phyloP scores from a whole-genome alignment of 2,329 filamentous ascomycete species.

The Phoma sp. region DNA sequence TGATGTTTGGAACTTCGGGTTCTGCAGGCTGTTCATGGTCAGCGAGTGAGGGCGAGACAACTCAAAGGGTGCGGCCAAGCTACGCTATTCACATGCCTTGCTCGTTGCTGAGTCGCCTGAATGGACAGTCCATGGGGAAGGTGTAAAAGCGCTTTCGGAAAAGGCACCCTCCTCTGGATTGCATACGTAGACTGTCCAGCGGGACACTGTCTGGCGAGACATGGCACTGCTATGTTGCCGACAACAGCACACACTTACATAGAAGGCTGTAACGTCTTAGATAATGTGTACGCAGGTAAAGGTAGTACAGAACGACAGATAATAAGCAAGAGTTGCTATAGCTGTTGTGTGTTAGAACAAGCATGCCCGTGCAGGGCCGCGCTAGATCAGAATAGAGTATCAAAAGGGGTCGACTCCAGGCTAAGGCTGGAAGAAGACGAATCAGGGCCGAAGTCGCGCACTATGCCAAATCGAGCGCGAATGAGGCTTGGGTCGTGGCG shows the following conservation, averaged over 20 bases:
- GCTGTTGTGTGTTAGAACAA: background rate
- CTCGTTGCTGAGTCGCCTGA: too few species aligned
- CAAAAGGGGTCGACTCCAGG: slow-evolving; percentile 8
- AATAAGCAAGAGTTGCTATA: background rate
- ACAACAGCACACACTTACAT: background rate
- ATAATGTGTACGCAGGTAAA: background rate
- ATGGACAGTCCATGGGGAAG: too few species aligned
- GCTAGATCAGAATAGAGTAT: background rate
- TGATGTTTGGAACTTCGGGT: too few species aligned
- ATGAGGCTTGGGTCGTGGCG: background rate
- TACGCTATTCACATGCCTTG: too few species aligned
- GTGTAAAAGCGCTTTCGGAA: too few species aligned
- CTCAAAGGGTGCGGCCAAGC: too few species aligned
- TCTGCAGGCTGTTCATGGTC: too few species aligned
- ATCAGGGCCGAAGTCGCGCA: slow-evolving; percentile 3
- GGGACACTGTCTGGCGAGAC: too few species aligned
- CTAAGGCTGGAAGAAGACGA: slow-evolving; percentile 1
- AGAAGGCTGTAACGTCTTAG: background rate
- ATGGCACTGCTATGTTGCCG: too few species aligned
- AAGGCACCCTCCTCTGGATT: too few species aligned
- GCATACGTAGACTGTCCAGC: too few species aligned
- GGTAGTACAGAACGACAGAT: background rate
- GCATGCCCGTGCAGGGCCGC: background rate
- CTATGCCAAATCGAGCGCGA: background rate
- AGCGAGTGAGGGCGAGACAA: too few species aligned